Base-by-base conservation (phyloP, 2,329 filamentous ascomycete genomes). In the Penicillium sp. region DNA sequence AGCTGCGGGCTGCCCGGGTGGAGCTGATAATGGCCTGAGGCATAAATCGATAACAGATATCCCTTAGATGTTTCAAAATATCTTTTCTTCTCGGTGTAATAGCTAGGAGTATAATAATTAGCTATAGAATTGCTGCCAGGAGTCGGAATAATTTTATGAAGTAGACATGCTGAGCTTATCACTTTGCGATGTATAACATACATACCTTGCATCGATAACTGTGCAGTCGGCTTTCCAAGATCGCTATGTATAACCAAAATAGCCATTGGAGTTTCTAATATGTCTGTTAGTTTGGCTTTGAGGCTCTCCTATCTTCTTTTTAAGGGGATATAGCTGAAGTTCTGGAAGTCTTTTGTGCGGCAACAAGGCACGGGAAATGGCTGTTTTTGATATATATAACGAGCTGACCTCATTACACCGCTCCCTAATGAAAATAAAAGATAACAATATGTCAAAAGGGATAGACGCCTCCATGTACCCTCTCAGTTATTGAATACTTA, bases 11-110 rank as follows among this genome's bases (percentile, higher is more conserved):
- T 38, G 26, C 26, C 26, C 29, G 9, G 29, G 29, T 29, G 44
- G 26, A 50, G 44, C 37, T 20, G 16, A 26, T 51, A 31, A 29
- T 50, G 16, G 45, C 63, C 63, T 64, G 31, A 64, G 61, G 61
- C 61, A 51, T 16, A 0, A 34, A 29, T n/a, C 1, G 32, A 34
- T 24, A 34, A n/a, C 14, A 35, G 14, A 13, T 32, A 32, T 42
- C 20, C 14, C 20, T 34, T n/a, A 2, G 5, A 6, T 11, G 29
- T 18, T 29, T 10, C 18, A 32, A n/a, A 9, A 2, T 11, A 1
- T 2, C 5, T 31, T 9, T 31, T 31, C n/a, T 14, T 18, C 6
- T 16, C n/a, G 18, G 18, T 22, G 3, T 2, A 10, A 22, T 32
- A 34, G 1, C 44, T 34, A 13, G 18, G 8, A 8, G 2, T 1